phyloP scores from a whole-genome alignment of 805 yeast species.

The Pichia rugopelliculosa region DNA sequence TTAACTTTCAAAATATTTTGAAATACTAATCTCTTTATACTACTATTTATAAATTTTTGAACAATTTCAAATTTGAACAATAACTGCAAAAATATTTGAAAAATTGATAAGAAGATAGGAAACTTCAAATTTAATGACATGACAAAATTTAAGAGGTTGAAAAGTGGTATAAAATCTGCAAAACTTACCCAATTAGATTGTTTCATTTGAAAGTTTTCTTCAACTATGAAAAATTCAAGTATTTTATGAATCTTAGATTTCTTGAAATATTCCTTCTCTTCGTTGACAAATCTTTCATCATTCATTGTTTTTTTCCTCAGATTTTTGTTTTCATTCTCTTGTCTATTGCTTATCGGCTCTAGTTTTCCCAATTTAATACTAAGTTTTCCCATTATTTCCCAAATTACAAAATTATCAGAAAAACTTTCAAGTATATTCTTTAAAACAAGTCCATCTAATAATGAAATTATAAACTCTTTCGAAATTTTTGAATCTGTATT shows the following conservation, averaged over 20 bases:
- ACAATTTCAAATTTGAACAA: slow-evolving; percentile 1
- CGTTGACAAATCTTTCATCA: too few relatives aligned
- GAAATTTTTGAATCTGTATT: slow-evolving; percentile 34
- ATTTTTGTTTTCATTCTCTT: background rate
- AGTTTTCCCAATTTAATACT: background rate
- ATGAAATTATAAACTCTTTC: slow-evolving; percentile 30
- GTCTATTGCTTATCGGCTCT: background rate
- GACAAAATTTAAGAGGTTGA: background rate
- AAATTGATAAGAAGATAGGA: slow-evolving; percentile 5
- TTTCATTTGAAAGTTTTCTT: background rate
- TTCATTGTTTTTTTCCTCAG: too few relatives aligned
- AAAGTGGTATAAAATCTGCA: slow-evolving; percentile 10
- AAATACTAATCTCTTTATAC: slow-evolving; percentile 20
- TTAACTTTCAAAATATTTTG: slow-evolving; percentile 19
- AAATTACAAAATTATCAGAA: slow-evolving; percentile 44
- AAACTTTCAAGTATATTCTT: slow-evolving; percentile 36
- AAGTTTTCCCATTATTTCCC: slow-evolving; percentile 33
- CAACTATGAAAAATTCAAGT: background rate
- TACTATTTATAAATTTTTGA: slow-evolving; percentile 15
- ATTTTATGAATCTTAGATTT: background rate
- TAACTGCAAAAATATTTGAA: slow-evolving; percentile 2
- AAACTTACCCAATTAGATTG: background rate
- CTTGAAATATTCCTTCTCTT: background rate
- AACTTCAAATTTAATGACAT: slow-evolving; percentile 2
- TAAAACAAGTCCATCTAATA: slow-evolving; percentile 37